Percentiles rank a stretch among this genome's conserved stretches.
Evolutionary conservation across 306 rosid species (phyloP).

Genomic region (Dicorynia guianensis): DNA sequence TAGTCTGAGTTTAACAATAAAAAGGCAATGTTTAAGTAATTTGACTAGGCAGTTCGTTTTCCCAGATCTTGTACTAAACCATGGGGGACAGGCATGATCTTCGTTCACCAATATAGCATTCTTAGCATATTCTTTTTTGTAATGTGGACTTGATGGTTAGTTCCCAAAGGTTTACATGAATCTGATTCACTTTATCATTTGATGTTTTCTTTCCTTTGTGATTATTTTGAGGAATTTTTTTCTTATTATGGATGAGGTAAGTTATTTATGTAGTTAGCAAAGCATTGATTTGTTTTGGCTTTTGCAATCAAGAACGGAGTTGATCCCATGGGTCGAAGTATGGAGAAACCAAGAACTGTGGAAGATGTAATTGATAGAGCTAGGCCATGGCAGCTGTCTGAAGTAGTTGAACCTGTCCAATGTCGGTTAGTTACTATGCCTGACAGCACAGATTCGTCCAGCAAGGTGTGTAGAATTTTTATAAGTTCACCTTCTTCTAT

Average conservation of each 20-base stretch:
- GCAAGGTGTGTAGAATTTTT: conserved; percentile 71
- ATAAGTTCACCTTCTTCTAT: conserved; percentile 24
- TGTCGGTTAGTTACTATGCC: conserved; percentile 83
- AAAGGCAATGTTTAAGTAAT: not conserved
- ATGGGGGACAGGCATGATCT: conserved; percentile 8
- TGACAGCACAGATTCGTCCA: conserved; percentile 69
- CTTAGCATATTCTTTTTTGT: too few species aligned
- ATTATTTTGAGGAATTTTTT: conserved; percentile 7
- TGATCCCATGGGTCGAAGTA: conserved; percentile 60
- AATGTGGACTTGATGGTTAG: not conserved
- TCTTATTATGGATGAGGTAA: conserved; percentile 20
- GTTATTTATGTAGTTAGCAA: conserved; percentile 20
- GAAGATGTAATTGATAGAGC: conserved; percentile 71
- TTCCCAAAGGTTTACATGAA: not conserved
- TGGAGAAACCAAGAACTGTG: conserved; percentile 64
- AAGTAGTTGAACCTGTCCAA: conserved; percentile 76
- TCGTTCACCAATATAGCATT: too few species aligned
- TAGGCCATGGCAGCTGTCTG: conserved; percentile 82
- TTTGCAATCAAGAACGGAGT: conserved; percentile 66
- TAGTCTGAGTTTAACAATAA: conserved; percentile 21
- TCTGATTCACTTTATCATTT: not conserved
- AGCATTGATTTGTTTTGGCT: conserved; percentile 47
- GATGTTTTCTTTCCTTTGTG: conserved; percentile 27
- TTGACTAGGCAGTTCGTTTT: conserved; percentile 11
- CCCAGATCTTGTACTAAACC: not conserved